A percentile compares a stretch with the other conserved stretches of the same genome.
phyloP scores from a whole-genome alignment of 768 basidiomycete genomes.

The Boletus speciosus region DNA sequence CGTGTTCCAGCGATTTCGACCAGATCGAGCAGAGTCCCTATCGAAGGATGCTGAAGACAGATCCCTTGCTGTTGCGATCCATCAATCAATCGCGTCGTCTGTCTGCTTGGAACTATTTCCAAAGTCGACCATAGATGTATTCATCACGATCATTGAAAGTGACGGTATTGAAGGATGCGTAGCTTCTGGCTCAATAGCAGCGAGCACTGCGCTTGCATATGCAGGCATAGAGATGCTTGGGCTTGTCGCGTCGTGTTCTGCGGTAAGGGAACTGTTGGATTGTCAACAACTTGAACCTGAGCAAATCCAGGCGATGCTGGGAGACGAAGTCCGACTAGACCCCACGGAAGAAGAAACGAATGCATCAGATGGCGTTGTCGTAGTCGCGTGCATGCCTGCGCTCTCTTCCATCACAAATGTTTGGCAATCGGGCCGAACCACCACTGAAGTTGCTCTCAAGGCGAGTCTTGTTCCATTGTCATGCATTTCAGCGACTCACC shows the following conservation, averaged over 20 bases:
- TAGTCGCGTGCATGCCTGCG: constrained; percentile 85
- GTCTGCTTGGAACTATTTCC: constrained; percentile 88
- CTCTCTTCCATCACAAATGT: constrained; percentile 76
- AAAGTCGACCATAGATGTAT: constrained; percentile 91
- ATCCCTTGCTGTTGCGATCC: constrained; percentile 75
- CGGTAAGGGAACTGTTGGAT: constrained; percentile 43
- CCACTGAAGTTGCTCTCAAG: constrained; percentile 46
- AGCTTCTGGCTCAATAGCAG: constrained; percentile 82
- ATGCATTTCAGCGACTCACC: background rate
- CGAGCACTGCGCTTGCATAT: constrained; percentile 86
- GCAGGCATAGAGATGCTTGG: constrained; percentile 92
- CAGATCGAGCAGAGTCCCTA: constrained; percentile 2
- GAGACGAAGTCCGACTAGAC: constrained; percentile 69
- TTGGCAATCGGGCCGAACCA: constrained; percentile 79
- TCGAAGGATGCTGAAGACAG: constrained; percentile 91
- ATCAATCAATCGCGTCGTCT: constrained; percentile 81
- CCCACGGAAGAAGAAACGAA: constrained; percentile 69
- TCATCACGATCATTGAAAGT: constrained; percentile 85
- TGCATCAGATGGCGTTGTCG: constrained; percentile 60
- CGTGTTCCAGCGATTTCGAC: background rate
- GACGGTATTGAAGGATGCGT: constrained; percentile 88
- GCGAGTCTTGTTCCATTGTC: constrained; percentile 42
- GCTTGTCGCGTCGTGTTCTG: constrained; percentile 79
- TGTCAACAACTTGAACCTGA: constrained; percentile 1
- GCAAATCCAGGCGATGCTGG: constrained; percentile 49